A percentile compares a stretch with the other conserved stretches of the same genome.
phyloP scores from a whole-genome alignment of 495 filamentous ascomycete genomes.

The Apiosordaria backusii region DNA sequence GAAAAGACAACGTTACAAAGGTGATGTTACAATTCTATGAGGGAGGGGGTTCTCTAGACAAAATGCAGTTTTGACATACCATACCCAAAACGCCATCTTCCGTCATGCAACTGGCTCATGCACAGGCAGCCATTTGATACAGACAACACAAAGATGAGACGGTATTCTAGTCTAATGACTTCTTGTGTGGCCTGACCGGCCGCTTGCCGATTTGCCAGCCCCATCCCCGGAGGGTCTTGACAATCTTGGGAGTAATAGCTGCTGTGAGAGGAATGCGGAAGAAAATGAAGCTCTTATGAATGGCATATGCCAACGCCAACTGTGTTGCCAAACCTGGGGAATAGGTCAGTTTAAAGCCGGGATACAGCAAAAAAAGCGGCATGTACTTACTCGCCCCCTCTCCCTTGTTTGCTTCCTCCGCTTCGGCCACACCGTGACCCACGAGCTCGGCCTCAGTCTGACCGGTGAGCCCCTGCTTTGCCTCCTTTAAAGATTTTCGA shows the following conservation, averaged over 20 bases:
- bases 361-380: not conserved
- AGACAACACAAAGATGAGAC: not conserved
- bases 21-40: not conserved
- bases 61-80: not conserved
- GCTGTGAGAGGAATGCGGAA: conserved; percentile 85
- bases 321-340: conserved; percentile 62
- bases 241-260: conserved; percentile 86
- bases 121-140: not conserved
- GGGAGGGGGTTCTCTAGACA: not conserved
- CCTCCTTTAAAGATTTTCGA: conserved; percentile 35
- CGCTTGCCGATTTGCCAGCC: conserved; percentile 62
- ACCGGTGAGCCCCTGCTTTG: conserved; percentile 28
- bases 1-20: not conserved
- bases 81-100: not conserved
- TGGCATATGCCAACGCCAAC: conserved; percentile 88
- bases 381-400: conserved; percentile 52
- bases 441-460: conserved; percentile 35
- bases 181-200: conserved; percentile 16
- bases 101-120: not conserved
- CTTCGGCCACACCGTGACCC: conserved; percentile 54
- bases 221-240: conserved; percentile 79
- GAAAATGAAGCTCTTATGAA: conserved; percentile 98
- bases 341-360: not conserved
- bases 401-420: conserved; percentile 42
- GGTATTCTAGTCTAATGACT: not conserved